Conservation (phyloP, 768 basidiomycete species). For the Boletus tomentosulus region DNA sequence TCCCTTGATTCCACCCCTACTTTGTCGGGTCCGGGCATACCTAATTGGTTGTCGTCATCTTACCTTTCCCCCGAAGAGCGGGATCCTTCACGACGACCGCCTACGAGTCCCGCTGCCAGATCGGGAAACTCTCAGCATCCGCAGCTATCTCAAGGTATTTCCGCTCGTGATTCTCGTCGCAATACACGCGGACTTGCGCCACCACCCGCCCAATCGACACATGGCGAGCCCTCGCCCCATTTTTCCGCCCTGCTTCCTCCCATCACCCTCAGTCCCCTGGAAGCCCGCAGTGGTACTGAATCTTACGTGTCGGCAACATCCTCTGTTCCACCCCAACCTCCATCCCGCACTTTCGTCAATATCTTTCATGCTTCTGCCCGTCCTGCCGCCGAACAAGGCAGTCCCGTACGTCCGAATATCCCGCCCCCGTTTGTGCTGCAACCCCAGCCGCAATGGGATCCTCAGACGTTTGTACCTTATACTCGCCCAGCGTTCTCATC, state of each 20-base stretch:
- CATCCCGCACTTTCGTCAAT: conserved; percentile 13
- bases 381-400: conserved; percentile 12
- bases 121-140: conserved; percentile 3
- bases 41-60: conserved; percentile 31
- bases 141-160: conserved; percentile 7
- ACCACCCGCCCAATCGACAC: conserved; percentile 9
- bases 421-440: conserved; percentile 64
- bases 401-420: conserved; percentile 18
- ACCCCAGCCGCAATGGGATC: conserved; percentile 65
- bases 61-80: conserved; percentile 16
- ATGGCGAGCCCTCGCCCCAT: conserved; percentile 18
- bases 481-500: conserved; percentile 36
- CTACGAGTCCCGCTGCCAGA: conserved; percentile 9
- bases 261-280: conserved; percentile 16
- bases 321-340: conserved; percentile 35
- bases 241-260: conserved; percentile 30
- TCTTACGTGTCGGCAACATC: conserved; percentile 19
- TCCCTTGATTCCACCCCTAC: conserved; percentile 36
- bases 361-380: conserved; percentile 17
- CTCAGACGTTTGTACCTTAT: conserved; percentile 35
- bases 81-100: conserved; percentile 11
- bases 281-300: conserved; percentile 13
- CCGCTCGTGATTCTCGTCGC: conserved; percentile 11
- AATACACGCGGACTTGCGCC: conserved; percentile 8
- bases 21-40: conserved; percentile 55